These are phyloP conservation scores for Psidium guajava DNA, from an alignment of 345 rosid species.

Conservation along the genomic window DNA sequence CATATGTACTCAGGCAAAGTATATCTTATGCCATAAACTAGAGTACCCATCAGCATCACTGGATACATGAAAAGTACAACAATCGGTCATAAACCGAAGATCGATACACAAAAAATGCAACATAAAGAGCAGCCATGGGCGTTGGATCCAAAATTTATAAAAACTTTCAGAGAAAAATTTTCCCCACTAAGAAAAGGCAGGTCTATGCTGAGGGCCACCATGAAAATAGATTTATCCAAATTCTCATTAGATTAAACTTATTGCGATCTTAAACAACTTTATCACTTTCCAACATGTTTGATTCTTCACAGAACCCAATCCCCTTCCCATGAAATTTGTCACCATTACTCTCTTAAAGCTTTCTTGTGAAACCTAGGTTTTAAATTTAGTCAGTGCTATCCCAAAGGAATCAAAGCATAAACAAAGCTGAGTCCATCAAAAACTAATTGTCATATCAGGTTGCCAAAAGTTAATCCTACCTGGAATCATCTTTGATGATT, in stretches of 20 bases:
- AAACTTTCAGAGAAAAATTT: neutral
- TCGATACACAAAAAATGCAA: neutral
- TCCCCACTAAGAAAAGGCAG: neutral
- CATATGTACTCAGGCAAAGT: slow-evolving; percentile 72
- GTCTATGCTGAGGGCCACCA: neutral
- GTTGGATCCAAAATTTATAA: neutral
- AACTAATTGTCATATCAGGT: neutral
- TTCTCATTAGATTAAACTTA: neutral
- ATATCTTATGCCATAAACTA: slow-evolving; percentile 84
- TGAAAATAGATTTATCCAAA: neutral
- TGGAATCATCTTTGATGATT: slow-evolving; percentile 97
- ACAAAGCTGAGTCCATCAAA: neutral
- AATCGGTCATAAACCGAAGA: neutral
- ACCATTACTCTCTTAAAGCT: neutral
- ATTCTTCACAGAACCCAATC: neutral
- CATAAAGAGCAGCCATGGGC: neutral
- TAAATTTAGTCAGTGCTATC: neutral
- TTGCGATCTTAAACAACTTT: neutral
- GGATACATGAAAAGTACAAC: slow-evolving; percentile 12
- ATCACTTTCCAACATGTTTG: neutral
- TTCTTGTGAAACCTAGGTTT: neutral
- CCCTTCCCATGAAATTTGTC: neutral
- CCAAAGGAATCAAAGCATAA: neutral
- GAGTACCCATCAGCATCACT: slow-evolving; percentile 93
- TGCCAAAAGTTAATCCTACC: slow-evolving; percentile 24